Percentiles rank a stretch among this genome's conserved stretches.
These are phyloP conservation scores for Aspergillus bridgeri DNA, from an alignment of 495 filamentous ascomycete species.

Conservation along the genomic window DNA sequence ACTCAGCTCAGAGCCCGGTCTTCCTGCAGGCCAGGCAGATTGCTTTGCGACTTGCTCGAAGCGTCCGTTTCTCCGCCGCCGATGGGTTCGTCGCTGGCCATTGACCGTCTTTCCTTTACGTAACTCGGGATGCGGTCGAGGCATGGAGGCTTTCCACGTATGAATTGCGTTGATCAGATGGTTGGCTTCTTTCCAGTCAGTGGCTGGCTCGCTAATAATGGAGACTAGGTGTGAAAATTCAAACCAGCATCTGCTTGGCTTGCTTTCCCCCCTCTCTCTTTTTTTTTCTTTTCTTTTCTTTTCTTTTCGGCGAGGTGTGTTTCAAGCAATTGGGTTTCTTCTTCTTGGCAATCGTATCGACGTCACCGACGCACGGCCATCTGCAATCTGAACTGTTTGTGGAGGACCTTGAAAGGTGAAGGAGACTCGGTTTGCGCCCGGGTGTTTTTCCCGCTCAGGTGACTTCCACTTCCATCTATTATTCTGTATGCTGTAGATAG, in stretches of 20 bases:
- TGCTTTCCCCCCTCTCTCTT: too few species aligned
- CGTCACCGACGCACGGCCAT: background rate
- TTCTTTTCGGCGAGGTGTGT: background rate
- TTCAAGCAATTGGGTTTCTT: background rate
- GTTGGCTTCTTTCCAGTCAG: too few species aligned
- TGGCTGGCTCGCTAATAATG: too few species aligned
- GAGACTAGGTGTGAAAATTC: too few species aligned
- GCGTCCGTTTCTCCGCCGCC: constrained; percentile 11
- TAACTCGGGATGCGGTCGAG: constrained; percentile 17
- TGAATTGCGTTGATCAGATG: background rate
- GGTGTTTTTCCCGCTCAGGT: background rate
- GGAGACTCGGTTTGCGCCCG: too few species aligned
- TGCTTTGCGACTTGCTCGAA: constrained; percentile 3
- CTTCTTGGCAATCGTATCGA: background rate
- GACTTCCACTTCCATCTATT: background rate
- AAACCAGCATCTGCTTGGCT: too few species aligned
- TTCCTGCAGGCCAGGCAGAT: constrained; percentile 4
- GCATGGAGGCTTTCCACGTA: constrained; percentile 5
- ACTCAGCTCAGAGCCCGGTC: background rate
- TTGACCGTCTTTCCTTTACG: constrained; percentile 26
- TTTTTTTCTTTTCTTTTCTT: too few species aligned
- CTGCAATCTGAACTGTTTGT: too few species aligned
- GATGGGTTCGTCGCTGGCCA: constrained; percentile 11
- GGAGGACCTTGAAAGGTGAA: too few species aligned
- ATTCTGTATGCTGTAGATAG: too few species aligned